Evolutionary conservation across 768 basidiomycete species (phyloP), one percentile per base, ranked within the genome.

Genomic region (Amanita molliuscula): DNA sequence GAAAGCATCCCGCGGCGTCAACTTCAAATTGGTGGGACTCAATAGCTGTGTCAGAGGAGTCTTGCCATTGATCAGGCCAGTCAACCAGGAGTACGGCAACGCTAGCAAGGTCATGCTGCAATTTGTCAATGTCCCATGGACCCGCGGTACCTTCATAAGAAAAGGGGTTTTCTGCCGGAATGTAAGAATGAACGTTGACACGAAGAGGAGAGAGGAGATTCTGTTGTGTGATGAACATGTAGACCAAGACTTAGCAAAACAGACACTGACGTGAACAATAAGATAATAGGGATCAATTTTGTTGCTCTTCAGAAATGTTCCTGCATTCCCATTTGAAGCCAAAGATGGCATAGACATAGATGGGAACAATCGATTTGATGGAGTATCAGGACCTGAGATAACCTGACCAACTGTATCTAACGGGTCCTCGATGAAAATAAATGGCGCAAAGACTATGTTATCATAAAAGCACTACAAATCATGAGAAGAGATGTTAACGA

Each of bases 351-450:
- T 51, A n/a, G 55, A 31, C 15, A 58, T 46, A 26, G 60, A 57
- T 11, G 55, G 26, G 5, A 61, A 57, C 42, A 35, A 29, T 25
- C 42, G 42, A 26, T 25, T 44, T 16, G 54, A 37, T 26, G 51
- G 25, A 51, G 66, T 63, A 33, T 63, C 61, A 13, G 73, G 66
- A 41, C 73, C 67, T 40, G 71, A 66, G 54, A 71, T 57, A 58
- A n/a, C 69, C 54, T 78, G 76, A 25, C 75, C 78, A 56, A 77
- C 82, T 18, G 77, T 71, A 55, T 94, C 89, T 38, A 81, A 57
- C 10, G 88, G 84, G 61, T 95, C 92, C 62, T 97, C 96, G 54
- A 97, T 86, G 57, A 93, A 97, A 47, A 97, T 88, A 67, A 98
- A 99, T 0, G 93, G 95, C 23, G 89, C 88, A 64, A 92, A 93